Percentiles rank a stretch among this genome's conserved stretches.
Evolutionary conservation across 805 yeast genomes (phyloP).

Genomic region (Priceomyces fermenticarens): DNA sequence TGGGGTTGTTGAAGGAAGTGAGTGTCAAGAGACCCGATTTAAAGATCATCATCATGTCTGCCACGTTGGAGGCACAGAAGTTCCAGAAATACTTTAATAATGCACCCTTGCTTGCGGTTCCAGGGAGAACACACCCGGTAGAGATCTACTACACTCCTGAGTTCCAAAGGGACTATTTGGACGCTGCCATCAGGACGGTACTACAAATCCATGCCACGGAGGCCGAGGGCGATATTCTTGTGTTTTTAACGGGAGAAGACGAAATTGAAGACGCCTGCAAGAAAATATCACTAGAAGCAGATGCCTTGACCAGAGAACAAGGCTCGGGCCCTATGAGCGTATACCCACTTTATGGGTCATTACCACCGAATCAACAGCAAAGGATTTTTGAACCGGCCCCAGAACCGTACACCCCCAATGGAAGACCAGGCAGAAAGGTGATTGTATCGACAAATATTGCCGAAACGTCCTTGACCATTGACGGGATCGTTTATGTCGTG

Average conservation of each 20-base stretch:
- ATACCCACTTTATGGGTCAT: conserved; percentile 92
- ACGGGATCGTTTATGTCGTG: conserved; percentile 94
- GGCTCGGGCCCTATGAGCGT: conserved; percentile 86
- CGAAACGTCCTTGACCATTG: conserved; percentile 95
- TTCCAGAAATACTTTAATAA: conserved; percentile 85
- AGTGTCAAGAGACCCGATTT: conserved; percentile 78
- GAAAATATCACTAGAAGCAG: conserved; percentile 82
- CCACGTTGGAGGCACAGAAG: conserved; percentile 95
- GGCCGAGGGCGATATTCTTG: conserved; percentile 83
- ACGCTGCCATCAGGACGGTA: conserved; percentile 93
- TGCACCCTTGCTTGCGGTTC: conserved; percentile 94
- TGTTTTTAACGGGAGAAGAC: conserved; percentile 94
- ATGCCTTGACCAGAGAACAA: conserved; percentile 83
- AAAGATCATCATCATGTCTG: conserved; percentile 94
- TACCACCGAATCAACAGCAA: conserved; percentile 95
- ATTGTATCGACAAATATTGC: conserved; percentile 94
- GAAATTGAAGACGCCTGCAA: conserved; percentile 97
- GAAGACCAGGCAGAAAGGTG: conserved; percentile 92
- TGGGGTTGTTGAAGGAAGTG: conserved; percentile 90
- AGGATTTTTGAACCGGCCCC: conserved; percentile 92
- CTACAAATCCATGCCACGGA: conserved; percentile 96
- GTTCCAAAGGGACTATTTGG: conserved; percentile 90
- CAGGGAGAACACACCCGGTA: conserved; percentile 97
- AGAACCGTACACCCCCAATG: conserved; percentile 62
- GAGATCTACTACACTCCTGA: conserved; percentile 97